phyloP scores from a whole-genome alignment of 2,329 filamentous ascomycete species.

The Ceratocystis papillata region DNA sequence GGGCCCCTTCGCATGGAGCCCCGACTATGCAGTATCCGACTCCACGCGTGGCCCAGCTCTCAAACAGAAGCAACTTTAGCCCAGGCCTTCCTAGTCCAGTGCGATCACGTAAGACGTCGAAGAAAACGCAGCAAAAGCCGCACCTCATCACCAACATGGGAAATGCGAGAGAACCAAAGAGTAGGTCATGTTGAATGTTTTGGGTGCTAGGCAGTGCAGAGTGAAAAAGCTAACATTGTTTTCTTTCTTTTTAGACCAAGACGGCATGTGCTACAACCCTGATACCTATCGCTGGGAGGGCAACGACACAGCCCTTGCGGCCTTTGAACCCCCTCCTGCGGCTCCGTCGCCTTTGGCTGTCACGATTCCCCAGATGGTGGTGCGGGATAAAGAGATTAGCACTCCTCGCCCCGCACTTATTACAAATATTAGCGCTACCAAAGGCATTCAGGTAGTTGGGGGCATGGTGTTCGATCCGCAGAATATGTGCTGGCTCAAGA shows the following conservation, averaged over 20 bases:
- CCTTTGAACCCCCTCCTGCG: slow-evolving; percentile 58
- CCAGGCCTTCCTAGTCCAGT: slow-evolving; percentile 37
- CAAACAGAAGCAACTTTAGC: slow-evolving; percentile 40
- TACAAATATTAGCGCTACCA: slow-evolving; percentile 72
- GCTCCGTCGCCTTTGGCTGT: slow-evolving; percentile 41
- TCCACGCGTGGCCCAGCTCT: slow-evolving; percentile 45
- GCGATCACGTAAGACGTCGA: slow-evolving; percentile 47
- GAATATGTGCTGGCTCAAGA: slow-evolving; percentile 95
- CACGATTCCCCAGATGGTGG: slow-evolving; percentile 35
- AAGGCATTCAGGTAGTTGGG: slow-evolving; percentile 87
- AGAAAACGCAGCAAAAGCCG: slow-evolving; percentile 58
- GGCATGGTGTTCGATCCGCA: slow-evolving; percentile 97
- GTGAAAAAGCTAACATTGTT: slow-evolving; percentile 29
- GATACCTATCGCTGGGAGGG: slow-evolving; percentile 84
- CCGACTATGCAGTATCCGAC: slow-evolving; percentile 39
- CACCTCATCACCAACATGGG: slow-evolving; percentile 80
- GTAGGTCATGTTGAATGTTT: slow-evolving; percentile 36
- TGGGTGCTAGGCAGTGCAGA: no score
- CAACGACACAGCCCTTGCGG: slow-evolving; percentile 73
- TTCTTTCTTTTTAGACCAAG: slow-evolving; percentile 49
- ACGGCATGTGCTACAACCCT: slow-evolving; percentile 95
- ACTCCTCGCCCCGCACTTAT: slow-evolving; percentile 70
- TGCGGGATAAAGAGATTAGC: slow-evolving; percentile 45
- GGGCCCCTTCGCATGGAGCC: slow-evolving; percentile 44
- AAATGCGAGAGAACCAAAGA: slow-evolving; percentile 63